These are phyloP conservation scores for Magnaporthiopsis poae DNA, from an alignment of 2,329 filamentous ascomycete genomes.

Conservation along the genomic window DNA sequence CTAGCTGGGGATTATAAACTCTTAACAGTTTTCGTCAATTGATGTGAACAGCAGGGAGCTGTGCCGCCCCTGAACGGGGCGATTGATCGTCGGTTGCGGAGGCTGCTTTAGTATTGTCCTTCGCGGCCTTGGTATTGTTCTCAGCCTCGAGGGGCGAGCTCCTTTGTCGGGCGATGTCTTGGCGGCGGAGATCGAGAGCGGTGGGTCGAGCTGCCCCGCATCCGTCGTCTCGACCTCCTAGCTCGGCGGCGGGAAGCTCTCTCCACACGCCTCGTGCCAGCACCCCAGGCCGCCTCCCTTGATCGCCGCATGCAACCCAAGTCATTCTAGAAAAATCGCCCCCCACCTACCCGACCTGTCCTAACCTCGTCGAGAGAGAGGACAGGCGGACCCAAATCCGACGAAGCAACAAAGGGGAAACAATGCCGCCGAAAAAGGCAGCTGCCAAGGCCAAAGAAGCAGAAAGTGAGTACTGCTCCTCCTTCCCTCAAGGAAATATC, in stretches of 20 bases:
- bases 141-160: neutral
- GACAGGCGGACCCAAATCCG: neutral
- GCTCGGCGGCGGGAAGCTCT: neutral
- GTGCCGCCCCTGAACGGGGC: no score
- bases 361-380: neutral
- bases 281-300: neutral
- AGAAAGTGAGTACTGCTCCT: constrained; percentile 16
- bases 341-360: neutral
- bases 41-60: no score
- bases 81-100: no score
- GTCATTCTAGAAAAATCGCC: neutral
- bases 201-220: neutral
- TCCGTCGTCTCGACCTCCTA: neutral
- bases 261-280: neutral
- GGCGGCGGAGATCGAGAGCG: neutral
- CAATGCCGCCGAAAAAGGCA: constrained; percentile 26
- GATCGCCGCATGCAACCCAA: neutral
- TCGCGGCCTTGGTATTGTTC: neutral
- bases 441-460: constrained; percentile 19
- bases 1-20: no score
- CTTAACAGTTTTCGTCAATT: neutral
- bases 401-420: constrained; percentile 10
- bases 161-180: neutral
- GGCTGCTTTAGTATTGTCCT: neutral
- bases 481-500: neutral